Evolutionary conservation across 768 basidiomycete species (phyloP).

Genomic region (Lentinula sp.): DNA sequence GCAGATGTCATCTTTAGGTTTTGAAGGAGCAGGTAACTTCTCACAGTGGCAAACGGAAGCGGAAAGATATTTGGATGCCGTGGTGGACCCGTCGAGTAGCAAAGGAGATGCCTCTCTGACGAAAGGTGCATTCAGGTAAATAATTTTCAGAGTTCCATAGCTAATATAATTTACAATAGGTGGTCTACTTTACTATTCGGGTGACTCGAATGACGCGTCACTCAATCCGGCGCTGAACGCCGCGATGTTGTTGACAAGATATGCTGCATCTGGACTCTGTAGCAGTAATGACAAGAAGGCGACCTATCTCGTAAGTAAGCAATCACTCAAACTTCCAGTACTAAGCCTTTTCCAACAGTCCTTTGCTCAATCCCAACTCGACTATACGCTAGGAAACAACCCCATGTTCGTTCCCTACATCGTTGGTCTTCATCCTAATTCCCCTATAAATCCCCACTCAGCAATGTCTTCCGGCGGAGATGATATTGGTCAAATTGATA

Average conservation of each 20-base stretch:
- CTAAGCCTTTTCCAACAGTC: conserved; percentile 29
- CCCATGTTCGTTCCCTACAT: conserved; percentile 89
- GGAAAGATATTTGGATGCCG: conserved; percentile 70
- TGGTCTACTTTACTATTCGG: conserved; percentile 76
- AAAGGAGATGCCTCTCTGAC: conserved; percentile 48
- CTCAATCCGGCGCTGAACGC: conserved; percentile 85
- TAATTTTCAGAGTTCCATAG: not conserved
- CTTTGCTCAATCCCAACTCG: conserved; percentile 72
- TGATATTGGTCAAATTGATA: conserved; percentile 64
- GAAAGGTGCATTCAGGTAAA: conserved; percentile 35
- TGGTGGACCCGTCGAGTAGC: conserved; percentile 43
- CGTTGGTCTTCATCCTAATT: conserved; percentile 86
- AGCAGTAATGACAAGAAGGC: conserved; percentile 50
- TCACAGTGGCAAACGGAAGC: conserved; percentile 63
- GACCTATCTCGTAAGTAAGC: conserved; percentile 50
- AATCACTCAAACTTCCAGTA: conserved; percentile 4
- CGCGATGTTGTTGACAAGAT: conserved; percentile 78
- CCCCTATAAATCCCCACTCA: conserved; percentile 86
- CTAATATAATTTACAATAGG: conserved; percentile 33
- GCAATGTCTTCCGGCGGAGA: conserved; percentile 83
- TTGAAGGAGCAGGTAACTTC: conserved; percentile 48
- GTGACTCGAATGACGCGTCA: conserved; percentile 74
- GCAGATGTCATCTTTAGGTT: conserved; percentile 60
- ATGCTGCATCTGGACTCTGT: conserved; percentile 55
- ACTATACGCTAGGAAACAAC: conserved; percentile 84